Evolutionary conservation across 2,329 filamentous ascomycete genomes (phyloP).

Genomic region (Calonectria fujianensis): DNA sequence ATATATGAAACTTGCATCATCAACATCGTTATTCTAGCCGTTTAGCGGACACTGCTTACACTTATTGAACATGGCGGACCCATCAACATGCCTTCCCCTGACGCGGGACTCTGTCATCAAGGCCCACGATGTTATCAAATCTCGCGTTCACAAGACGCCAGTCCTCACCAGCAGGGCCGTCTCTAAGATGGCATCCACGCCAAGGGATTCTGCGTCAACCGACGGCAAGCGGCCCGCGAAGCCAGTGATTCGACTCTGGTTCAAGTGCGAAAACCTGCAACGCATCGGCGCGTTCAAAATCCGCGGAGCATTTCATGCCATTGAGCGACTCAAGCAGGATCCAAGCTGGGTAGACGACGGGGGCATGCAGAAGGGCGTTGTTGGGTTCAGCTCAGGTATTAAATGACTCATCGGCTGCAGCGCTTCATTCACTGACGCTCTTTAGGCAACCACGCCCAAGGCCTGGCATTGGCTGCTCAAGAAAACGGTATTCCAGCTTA

Average conservation of each 20-base stretch:
- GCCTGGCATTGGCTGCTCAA: conserved; percentile 89
- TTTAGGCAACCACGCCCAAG: conserved; percentile 92
- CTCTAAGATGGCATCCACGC: conserved; percentile 82
- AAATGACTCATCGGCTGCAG: conserved; percentile 76
- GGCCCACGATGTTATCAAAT: conserved; percentile 83
- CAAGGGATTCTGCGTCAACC: conserved; percentile 73
- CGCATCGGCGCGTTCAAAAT: conserved; percentile 94
- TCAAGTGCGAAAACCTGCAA: conserved; percentile 98
- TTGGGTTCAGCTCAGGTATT: conserved; percentile 61
- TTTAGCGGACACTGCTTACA: neutral
- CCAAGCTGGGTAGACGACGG: neutral
- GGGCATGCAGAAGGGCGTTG: conserved; percentile 15
- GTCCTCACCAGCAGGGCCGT: conserved; percentile 87
- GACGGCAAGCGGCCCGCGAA: conserved; percentile 74
- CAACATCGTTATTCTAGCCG: neutral
- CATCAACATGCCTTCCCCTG: conserved; percentile 76
- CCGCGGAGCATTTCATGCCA: conserved; percentile 90
- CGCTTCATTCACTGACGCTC: conserved; percentile 53
- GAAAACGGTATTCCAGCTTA: conserved; percentile 84
- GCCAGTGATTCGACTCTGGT: conserved; percentile 83
- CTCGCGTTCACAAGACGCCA: conserved; percentile 88
- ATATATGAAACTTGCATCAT: neutral
- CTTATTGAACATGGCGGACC: conserved; percentile 69
- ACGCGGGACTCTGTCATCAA: conserved; percentile 82
- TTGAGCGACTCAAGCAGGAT: conserved; percentile 74